phyloP scores from a whole-genome alignment of 306 rosid species.

The Cucumis hystrix region DNA sequence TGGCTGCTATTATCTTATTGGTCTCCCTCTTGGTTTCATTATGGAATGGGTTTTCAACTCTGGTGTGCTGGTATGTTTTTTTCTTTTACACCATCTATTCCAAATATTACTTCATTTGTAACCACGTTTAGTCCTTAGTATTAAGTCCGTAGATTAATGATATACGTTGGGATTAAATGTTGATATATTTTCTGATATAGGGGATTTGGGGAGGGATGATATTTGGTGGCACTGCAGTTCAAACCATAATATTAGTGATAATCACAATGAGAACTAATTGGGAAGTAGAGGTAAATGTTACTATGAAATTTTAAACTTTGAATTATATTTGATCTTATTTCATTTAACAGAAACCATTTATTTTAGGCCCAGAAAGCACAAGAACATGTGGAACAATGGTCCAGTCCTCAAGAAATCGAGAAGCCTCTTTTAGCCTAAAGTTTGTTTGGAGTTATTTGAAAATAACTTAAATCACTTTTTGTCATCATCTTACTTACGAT shows the following conservation, averaged over 20 bases:
- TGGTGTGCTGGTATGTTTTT: not conserved
- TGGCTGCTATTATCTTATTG: constrained; percentile 40
- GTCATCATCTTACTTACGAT: too few species aligned
- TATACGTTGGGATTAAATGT: too few species aligned
- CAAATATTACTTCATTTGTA: too few species aligned
- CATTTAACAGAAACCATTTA: not conserved
- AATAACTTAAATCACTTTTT: too few species aligned
- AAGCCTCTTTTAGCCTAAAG: not conserved
- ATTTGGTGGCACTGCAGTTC: constrained; percentile 45
- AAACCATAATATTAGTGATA: constrained; percentile 27
- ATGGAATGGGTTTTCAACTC: not conserved
- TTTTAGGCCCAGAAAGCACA: not conserved
- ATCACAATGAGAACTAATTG: constrained; percentile 29
- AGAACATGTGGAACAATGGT: not conserved
- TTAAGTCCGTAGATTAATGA: too few species aligned
- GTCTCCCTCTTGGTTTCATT: constrained; percentile 9
- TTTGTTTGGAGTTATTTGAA: too few species aligned
- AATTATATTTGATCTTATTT: not conserved
- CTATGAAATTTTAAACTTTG: not conserved
- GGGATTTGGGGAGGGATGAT: constrained; percentile 59
- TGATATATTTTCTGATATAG: not conserved
- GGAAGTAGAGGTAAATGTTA: constrained; percentile 32
- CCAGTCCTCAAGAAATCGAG: not conserved
- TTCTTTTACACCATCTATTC: too few species aligned
- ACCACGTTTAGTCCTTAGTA: too few species aligned